Percentiles rank a stretch among this genome's conserved stretches.
Conservation (phyloP, 345 rosid species). For the Erodium maritimum region DNA sequence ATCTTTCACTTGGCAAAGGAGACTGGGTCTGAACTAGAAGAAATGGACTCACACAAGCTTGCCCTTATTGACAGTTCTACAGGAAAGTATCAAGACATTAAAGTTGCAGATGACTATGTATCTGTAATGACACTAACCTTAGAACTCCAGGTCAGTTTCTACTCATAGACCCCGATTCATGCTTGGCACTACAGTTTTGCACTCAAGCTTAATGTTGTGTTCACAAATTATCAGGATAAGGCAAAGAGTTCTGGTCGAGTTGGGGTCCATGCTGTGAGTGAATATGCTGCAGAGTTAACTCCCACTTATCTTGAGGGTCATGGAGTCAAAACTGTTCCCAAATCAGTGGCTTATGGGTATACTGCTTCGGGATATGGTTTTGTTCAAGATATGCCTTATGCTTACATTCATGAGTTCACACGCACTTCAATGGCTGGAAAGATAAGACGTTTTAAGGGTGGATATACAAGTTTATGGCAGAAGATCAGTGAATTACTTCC, state of each 20-base stretch:
- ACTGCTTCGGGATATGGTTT: slow-evolving; percentile 69
- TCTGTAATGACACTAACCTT: slow-evolving; percentile 44
- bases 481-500: slow-evolving; percentile 38
- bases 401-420: slow-evolving; percentile 57
- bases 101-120: slow-evolving; percentile 55
- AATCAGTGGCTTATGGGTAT: slow-evolving; percentile 54
- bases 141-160: slow-evolving; percentile 46
- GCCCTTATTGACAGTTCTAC: slow-evolving; percentile 43
- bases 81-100: slow-evolving; percentile 37
- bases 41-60: slow-evolving; percentile 60
- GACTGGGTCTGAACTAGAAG: slow-evolving; percentile 35
- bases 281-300: slow-evolving; percentile 45
- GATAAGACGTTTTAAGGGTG: slow-evolving; percentile 48
- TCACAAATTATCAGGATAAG: slow-evolving; percentile 31
- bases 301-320: slow-evolving; percentile 30
- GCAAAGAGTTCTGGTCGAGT: slow-evolving; percentile 33
- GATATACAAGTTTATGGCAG: slow-evolving; percentile 47
- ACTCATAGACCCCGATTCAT: not conserved
- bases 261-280: slow-evolving; percentile 52
- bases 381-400: slow-evolving; percentile 60
- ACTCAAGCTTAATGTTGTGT: not conserved
- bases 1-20: slow-evolving; percentile 55
- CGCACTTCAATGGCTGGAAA: slow-evolving; percentile 69
- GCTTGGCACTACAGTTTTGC: not conserved
- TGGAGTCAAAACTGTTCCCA: slow-evolving; percentile 39